phyloP scores from a whole-genome alignment of 2,329 filamentous ascomycete genomes.

The Pseudogymnoascus sp. region DNA sequence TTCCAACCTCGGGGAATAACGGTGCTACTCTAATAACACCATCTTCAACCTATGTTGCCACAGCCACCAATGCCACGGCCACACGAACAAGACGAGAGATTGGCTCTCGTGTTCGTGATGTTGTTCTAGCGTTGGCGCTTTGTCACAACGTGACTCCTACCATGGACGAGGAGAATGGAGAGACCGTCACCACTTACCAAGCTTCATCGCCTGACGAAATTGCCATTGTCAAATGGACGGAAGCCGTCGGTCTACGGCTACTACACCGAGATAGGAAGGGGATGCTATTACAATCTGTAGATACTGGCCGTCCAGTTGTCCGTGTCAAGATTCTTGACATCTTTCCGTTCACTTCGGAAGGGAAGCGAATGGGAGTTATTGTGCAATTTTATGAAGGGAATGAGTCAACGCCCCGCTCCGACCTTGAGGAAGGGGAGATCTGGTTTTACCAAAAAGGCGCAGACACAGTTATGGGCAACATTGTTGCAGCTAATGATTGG shows the following conservation, averaged over 20 bases:
- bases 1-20: slow-evolving; percentile 38
- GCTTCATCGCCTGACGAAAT: slow-evolving; percentile 97
- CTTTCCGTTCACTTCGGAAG: slow-evolving; percentile 95
- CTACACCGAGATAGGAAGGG: slow-evolving; percentile 77
- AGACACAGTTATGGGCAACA: slow-evolving; percentile 95
- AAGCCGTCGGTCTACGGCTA: slow-evolving; percentile 79
- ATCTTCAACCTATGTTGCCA: slow-evolving; percentile 59
- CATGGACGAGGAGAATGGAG: slow-evolving; percentile 71
- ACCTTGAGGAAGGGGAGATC: slow-evolving; percentile 62
- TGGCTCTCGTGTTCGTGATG: slow-evolving; percentile 82
- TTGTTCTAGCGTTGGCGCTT: slow-evolving; percentile 82
- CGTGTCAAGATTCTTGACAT: slow-evolving; percentile 84
- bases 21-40: slow-evolving; percentile 59
- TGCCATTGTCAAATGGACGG: slow-evolving; percentile 92
- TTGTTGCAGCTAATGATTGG: slow-evolving; percentile 96
- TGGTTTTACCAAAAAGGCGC: slow-evolving; percentile 99
- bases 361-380: slow-evolving; percentile 96
- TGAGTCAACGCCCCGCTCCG: slow-evolving; percentile 36
- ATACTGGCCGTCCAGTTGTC: slow-evolving; percentile 66
- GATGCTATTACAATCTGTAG: slow-evolving; percentile 73
- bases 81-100: slow-evolving; percentile 90
- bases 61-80: slow-evolving; percentile 48
- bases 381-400: slow-evolving; percentile 68
- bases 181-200: slow-evolving; percentile 77
- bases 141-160: slow-evolving; percentile 98